Evolutionary conservation across 305 asterid genomes (phyloP), one percentile per base, ranked within the genome.

Genomic region (Fraxinus ornus): DNA sequence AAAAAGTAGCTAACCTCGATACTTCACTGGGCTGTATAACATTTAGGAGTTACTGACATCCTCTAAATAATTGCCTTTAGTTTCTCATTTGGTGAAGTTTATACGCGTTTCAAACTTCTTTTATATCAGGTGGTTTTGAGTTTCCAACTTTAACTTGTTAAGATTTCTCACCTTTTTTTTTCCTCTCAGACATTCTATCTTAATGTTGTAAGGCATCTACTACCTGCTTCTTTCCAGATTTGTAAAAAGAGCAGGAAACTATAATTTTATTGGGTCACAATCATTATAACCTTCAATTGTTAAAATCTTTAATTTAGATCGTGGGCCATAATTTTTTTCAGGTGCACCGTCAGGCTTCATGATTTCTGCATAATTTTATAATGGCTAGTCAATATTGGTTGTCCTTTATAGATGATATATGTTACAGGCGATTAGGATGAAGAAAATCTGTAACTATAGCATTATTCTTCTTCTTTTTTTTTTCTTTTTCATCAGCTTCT

Each of bases 11-110:
- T 28, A 17, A 75, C 62, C 47, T 39, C 60, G 66, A 39, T 15
- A 64, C 47, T 39, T 39, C 47, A 39, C 13, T 39, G 47, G 47
- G 47, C 47, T 39, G 47, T 39, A 39, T 39, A 1, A 39, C 47
- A 39, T 39, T 39, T 39, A 49, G 28, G 37, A 74, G 64, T 57
- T 30, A 81, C 30, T 7, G 33, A 81, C 22, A 81, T 81, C 44
- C 39, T 26, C 82, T 35, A 9, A 32, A 13, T 35, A 19, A 17
- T 49, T n/a, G 28, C 22, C 9, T 33, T 60, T 81, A 17, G n/a
- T 37, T 30, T 62, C 80, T 75, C 15, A 36, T 13, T 35, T 74
- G 30, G 64, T 17, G 10, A 75, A n/a, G 75, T 7, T 57, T 37
- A 5, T 75, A 19, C 19, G 47, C 28, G 62, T 15, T 81, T 15